phyloP scores from a whole-genome alignment of 345 rosid species.

The Populus ilicifolia region DNA sequence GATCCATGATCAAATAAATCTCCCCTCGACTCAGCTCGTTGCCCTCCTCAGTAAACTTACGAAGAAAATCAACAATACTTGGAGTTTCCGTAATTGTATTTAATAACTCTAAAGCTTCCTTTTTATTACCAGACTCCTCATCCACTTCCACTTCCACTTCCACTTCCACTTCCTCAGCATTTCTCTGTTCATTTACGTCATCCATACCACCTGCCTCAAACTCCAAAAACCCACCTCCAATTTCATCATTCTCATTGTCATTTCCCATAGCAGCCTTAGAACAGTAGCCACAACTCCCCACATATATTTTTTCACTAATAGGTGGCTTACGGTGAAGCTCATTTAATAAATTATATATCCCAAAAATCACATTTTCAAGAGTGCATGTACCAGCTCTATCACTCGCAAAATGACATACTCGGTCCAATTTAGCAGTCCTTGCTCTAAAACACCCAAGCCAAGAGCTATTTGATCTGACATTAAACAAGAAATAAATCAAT shows the following conservation, averaged over 20 bases:
- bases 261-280: neutral
- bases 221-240: neutral
- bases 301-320: neutral
- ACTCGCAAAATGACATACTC: neutral
- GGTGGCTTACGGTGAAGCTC: neutral
- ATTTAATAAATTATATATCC: neutral
- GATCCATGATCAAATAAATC: neutral
- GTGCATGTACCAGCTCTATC: neutral
- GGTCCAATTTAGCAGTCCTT: neutral
- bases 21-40: neutral
- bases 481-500: neutral
- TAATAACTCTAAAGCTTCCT: neutral
- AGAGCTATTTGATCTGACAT: constrained; percentile 1
- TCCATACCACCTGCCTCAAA: neutral
- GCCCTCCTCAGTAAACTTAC: constrained; percentile 6
- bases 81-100: neutral
- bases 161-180: neutral
- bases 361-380: neutral
- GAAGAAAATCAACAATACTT: neutral
- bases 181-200: neutral
- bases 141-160: constrained; percentile 1
- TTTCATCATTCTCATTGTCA: neutral
- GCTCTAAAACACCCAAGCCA: constrained; percentile 8
- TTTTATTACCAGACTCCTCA: neutral
- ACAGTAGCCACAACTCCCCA: constrained; percentile 2